Conservation (phyloP, 768 basidiomycete species). For the Dacryopinax primogenitus region DNA sequence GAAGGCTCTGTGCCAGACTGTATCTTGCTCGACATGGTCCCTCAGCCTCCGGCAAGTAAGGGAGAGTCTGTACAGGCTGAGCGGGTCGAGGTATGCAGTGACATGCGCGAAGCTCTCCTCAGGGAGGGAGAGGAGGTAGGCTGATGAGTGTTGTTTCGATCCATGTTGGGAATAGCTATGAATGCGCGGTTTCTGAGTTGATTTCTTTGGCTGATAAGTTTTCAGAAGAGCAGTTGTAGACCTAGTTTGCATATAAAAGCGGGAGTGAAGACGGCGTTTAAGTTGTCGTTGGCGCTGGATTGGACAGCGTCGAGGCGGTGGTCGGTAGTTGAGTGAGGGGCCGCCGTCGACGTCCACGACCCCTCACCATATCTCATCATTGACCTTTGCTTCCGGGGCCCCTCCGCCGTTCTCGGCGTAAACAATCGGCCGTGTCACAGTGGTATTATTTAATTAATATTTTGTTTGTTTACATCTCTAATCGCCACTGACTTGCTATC, state of each 20-base stretch:
- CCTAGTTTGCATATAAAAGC: slow-evolving; percentile 15
- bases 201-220: slow-evolving; percentile 9
- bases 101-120: slow-evolving; percentile 32
- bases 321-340: slow-evolving; percentile 1
- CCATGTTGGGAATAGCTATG: slow-evolving; percentile 15
- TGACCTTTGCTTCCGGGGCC: not conserved
- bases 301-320: slow-evolving; percentile 11
- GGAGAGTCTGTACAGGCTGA: slow-evolving; percentile 45
- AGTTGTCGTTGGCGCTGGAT: slow-evolving; percentile 8
- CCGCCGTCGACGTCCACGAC: not conserved
- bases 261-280: slow-evolving; percentile 5
- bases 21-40: slow-evolving; percentile 61
- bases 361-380: not conserved
- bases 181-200: slow-evolving; percentile 7
- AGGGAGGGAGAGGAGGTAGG: not conserved
- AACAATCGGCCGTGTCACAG: slow-evolving; percentile 4
- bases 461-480: not conserved
- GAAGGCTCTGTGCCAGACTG: slow-evolving; percentile 69
- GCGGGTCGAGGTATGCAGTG: slow-evolving; percentile 58
- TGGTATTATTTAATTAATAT: too few relatives aligned
- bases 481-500: not conserved
- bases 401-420: not conserved
- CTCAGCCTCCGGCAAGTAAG: slow-evolving; percentile 40
- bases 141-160: not conserved
- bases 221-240: slow-evolving; percentile 11